A percentile compares a stretch with the other conserved stretches of the same genome.
Evolutionary conservation across 768 basidiomycete genomes (phyloP).

Genomic region (Pleurotus ostreatus): DNA sequence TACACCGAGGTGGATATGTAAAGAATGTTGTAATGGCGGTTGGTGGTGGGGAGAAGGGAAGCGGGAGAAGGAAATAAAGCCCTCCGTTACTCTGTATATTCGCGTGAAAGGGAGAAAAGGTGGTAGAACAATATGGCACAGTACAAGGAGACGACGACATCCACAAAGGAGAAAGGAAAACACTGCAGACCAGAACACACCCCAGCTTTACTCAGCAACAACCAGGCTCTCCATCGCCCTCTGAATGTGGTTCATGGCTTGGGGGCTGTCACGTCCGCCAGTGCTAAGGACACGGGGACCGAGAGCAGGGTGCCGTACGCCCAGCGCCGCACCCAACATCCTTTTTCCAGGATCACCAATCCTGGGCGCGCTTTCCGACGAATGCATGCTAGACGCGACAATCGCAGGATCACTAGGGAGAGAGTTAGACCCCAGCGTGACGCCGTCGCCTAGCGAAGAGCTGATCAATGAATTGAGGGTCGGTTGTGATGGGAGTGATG

Average conservation of each 20-base stretch:
- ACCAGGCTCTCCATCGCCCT: conserved; percentile 72
- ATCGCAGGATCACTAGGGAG: conserved; percentile 66
- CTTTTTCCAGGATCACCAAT: conserved; percentile 88
- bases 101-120: neutral
- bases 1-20: neutral
- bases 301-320: conserved; percentile 75
- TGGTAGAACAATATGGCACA: conserved; percentile 1
- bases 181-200: neutral
- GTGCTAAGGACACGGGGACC: conserved; percentile 55
- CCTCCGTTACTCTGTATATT: conserved; percentile 8
- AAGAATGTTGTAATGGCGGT: conserved; percentile 5
- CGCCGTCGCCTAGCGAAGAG: conserved; percentile 60
- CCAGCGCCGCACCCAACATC: conserved; percentile 84
- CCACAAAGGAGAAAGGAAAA: conserved; percentile 7
- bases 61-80: neutral
- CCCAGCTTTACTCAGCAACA: conserved; percentile 55
- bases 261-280: conserved; percentile 32
- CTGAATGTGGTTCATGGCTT: conserved; percentile 61
- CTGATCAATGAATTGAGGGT: conserved; percentile 83
- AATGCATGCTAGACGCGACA: conserved; percentile 50
- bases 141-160: neutral
- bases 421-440: conserved; percentile 33
- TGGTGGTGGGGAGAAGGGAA: neutral
- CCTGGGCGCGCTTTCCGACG: conserved; percentile 45
- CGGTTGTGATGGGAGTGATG: conserved; percentile 76